Conservation (phyloP, 306 rosid genomes). For the Macrotyloma uniflorum region DNA sequence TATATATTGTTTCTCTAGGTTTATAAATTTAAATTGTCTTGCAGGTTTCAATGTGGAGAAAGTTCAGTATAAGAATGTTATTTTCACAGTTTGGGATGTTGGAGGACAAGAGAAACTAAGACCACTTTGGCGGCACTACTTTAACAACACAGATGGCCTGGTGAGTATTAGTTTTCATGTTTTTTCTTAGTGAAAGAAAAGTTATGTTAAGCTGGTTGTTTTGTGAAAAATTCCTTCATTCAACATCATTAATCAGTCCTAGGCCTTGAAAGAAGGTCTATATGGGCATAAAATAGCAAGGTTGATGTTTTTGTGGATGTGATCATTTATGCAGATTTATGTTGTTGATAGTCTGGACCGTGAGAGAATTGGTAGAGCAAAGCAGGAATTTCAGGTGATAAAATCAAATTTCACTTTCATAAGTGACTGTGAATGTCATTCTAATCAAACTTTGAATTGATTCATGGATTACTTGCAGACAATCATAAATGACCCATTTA, state of each 20-base stretch:
- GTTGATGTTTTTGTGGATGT: conserved; percentile 12
- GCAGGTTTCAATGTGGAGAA: conserved; percentile 97
- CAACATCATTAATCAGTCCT: background rate
- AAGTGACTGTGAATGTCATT: background rate
- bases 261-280: background rate
- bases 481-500: conserved; percentile 92
- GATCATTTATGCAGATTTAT: conserved; percentile 68
- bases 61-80: conserved; percentile 95
- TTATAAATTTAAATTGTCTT: conserved; percentile 27
- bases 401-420: conserved; percentile 32
- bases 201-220: background rate
- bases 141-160: conserved; percentile 90
- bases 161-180: conserved; percentile 46
- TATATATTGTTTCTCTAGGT: conserved; percentile 13
- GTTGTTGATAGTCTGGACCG: conserved; percentile 94
- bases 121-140: conserved; percentile 99
- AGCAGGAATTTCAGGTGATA: conserved; percentile 89
- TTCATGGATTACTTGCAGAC: conserved; percentile 61
- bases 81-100: conserved; percentile 98
- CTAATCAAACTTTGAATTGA: conserved; percentile 29
- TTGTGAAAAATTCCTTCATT: conserved; percentile 12
- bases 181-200: background rate
- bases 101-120: conserved; percentile 97
- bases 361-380: conserved; percentile 89
- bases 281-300: background rate